Conservation (phyloP, 495 filamentous ascomycete species). For the Neurospora pannonica region DNA sequence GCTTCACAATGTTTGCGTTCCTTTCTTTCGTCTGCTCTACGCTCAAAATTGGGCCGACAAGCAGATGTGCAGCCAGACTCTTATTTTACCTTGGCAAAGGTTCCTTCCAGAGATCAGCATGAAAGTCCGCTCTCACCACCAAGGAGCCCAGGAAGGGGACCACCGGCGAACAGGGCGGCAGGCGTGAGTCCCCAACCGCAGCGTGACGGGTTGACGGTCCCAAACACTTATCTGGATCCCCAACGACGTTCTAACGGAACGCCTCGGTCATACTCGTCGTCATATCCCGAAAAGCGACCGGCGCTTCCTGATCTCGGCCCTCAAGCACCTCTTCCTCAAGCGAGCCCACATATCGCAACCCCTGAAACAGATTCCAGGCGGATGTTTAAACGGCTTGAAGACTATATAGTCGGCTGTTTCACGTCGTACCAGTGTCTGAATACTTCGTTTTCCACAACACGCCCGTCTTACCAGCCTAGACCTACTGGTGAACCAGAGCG, state of each 20-base stretch:
- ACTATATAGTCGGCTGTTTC: constrained; percentile 62
- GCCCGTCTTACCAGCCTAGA: constrained; percentile 19
- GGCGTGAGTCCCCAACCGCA: neutral
- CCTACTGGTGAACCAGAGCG: constrained; percentile 5
- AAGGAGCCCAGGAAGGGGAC: neutral
- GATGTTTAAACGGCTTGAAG: constrained; percentile 65
- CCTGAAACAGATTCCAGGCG: constrained; percentile 23
- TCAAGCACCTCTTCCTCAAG: constrained; percentile 1
- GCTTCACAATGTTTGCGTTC: constrained; percentile 20
- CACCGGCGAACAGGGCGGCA: neutral
- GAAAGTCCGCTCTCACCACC: neutral
- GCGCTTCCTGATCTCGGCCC: constrained; percentile 1
- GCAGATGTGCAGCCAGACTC: neutral
- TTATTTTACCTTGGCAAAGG: neutral
- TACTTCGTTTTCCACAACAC: constrained; percentile 50
- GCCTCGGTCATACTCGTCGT: constrained; percentile 29
- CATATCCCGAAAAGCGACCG: constrained; percentile 27
- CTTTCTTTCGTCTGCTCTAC: constrained; percentile 12
- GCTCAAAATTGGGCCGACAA: neutral
- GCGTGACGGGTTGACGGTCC: neutral
- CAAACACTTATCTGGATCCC: constrained; percentile 20
- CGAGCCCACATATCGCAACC: constrained; percentile 11
- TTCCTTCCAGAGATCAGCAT: neutral
- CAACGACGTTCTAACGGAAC: constrained; percentile 14
- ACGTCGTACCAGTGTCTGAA: constrained; percentile 64